Percentiles rank a stretch among this genome's conserved stretches.
phyloP scores from a whole-genome alignment of 805 yeast species.

The Candida methanosorbosa region DNA sequence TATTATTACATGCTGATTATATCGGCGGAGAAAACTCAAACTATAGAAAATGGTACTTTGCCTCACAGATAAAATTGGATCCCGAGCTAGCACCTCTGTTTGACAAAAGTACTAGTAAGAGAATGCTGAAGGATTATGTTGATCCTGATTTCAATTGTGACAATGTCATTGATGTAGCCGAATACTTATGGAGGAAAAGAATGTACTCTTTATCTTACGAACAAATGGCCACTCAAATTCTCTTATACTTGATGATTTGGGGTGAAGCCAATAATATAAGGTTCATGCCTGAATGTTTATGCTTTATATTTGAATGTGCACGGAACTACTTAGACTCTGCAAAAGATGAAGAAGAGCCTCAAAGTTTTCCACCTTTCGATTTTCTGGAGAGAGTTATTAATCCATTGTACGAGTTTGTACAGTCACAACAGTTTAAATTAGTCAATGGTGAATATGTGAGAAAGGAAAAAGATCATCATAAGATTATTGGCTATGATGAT shows the following conservation, averaged over 20 bases:
- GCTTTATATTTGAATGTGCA: conserved; percentile 52
- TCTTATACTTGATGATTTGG: conserved; percentile 58
- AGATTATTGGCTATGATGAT: conserved; percentile 51
- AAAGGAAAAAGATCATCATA: conserved; percentile 61
- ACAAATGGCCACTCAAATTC: conserved; percentile 59
- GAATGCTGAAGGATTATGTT: conserved; percentile 6
- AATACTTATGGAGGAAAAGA: conserved; percentile 65
- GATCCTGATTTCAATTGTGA: conserved; percentile 15
- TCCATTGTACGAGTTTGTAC: conserved; percentile 48
- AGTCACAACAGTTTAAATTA: conserved; percentile 58
- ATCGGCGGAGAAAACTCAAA: conserved; percentile 88
- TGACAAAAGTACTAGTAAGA: conserved; percentile 38
- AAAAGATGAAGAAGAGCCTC: conserved; percentile 9
- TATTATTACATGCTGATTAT: conserved; percentile 79
- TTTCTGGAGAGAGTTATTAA: conserved; percentile 30
- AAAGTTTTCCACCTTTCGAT: conserved; percentile 4
- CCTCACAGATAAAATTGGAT: conserved; percentile 74
- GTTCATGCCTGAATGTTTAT: conserved; percentile 40
- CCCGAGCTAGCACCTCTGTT: conserved; percentile 47
- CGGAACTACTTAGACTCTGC: conserved; percentile 35
- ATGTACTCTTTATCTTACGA: conserved; percentile 46
- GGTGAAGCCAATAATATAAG: conserved; percentile 68
- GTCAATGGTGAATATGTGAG: conserved; percentile 42
- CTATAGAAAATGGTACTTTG: conserved; percentile 87
- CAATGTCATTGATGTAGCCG: conserved; percentile 58